Evolutionary conservation across 2,329 filamentous ascomycete genomes (phyloP).

Genomic region (Monilinia vaccinii-corymbosi): DNA sequence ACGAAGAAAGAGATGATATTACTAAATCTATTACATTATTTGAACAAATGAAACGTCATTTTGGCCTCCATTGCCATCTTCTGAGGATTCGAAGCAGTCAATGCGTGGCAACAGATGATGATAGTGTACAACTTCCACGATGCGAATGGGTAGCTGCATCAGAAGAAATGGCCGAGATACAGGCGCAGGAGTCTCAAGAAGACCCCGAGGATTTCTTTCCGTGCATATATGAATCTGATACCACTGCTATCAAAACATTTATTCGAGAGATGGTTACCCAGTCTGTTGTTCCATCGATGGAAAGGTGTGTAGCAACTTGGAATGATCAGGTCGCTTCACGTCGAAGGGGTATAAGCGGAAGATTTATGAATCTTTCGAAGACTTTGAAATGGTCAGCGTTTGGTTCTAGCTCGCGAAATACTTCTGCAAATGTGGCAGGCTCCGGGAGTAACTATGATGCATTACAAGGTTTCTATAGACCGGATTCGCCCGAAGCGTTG

Average conservation of each 20-base stretch:
- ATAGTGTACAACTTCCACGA: slow-evolving; percentile 70
- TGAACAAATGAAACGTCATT: slow-evolving; percentile 98
- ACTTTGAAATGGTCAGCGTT: slow-evolving; percentile 67
- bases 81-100: slow-evolving; percentile 76
- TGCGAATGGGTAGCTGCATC: slow-evolving; percentile 84
- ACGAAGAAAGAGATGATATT: slow-evolving; percentile 93
- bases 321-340: slow-evolving; percentile 95
- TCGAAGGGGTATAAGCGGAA: slow-evolving; percentile 76
- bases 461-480: slow-evolving; percentile 69
- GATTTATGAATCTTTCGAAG: slow-evolving; percentile 91
- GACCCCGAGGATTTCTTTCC: slow-evolving; percentile 63
- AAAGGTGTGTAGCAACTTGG: slow-evolving; percentile 82
- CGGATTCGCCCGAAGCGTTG: slow-evolving; percentile 77
- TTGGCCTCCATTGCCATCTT: slow-evolving; percentile 90
- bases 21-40: slow-evolving; percentile 81
- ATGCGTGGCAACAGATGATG: slow-evolving; percentile 83
- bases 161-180: slow-evolving; percentile 73
- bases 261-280: slow-evolving; percentile 92
- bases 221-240: slow-evolving; percentile 88
- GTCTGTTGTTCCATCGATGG: slow-evolving; percentile 93
- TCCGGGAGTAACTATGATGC: slow-evolving; percentile 66
- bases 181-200: slow-evolving; percentile 57
- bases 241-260: slow-evolving; percentile 77
- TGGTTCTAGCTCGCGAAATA: slow-evolving; percentile 41
- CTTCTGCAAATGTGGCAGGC: slow-evolving; percentile 33